Base-by-base conservation (phyloP, 495 filamentous ascomycete species). In the Penicillium longicatenatum region DNA sequence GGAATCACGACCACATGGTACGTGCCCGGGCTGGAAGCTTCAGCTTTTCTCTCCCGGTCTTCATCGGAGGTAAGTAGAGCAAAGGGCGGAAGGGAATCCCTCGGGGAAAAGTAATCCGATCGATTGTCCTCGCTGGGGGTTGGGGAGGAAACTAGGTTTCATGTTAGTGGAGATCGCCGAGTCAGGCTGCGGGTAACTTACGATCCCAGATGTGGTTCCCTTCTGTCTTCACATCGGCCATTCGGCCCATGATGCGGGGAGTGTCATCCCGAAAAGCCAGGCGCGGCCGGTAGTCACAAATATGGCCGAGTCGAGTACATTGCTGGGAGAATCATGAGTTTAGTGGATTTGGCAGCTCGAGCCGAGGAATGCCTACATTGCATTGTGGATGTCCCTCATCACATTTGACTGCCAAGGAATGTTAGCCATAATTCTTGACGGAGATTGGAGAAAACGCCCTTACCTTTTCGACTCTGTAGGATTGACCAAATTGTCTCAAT, bases 41-140 rank as follows among this genome's bases (percentile, higher is more conserved):
- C 76, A 7, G 84, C 84, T 59, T 86, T 87, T 56, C 63, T 76
- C 58, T 87, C 84, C 51, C 84, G 66, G 2, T 86, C 84, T 43
- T 86, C 84, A 57, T 86, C 84, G n/a, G 74, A 85, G 4, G 75
- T 84, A 37, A 87, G 73, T 9, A 66, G 56, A 19, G 77, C 64
- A 60, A 87, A 86, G 3, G 77, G 75, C 14, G 84, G 83, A 5
- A 86, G 70, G 3, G 70, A 53, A 57, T 81, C 75, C 10, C 67
- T 59, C n/a, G 61, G n/a, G 22, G 61, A 57, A 47, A 72, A 68
- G 49, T 69, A 64, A 39, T 67, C 64, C 20, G 65, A 62, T 60
- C 59, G 49, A 50, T 62, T 58, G 41, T 70, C 62, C 56, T 44
- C 62, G 33, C 29, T 47, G 6, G 60, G 59, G 26, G 59, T 60